These are phyloP conservation scores for Dactylorhiza incarnata DNA, from an alignment of 106 monocot genomes.

Conservation along the genomic window DNA sequence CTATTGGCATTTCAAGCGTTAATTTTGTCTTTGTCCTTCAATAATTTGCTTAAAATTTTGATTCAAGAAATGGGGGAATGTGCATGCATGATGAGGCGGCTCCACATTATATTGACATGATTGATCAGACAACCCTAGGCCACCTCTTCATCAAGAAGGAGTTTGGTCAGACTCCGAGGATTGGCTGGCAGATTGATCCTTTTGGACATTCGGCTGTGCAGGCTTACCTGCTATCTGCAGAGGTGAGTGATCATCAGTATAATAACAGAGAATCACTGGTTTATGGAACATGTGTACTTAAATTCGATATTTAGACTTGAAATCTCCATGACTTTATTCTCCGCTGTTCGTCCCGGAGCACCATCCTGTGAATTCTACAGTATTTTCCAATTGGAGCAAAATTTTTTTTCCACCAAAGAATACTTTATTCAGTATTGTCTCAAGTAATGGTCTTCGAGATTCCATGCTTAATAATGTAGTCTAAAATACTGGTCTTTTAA, in stretches of 20 bases:
- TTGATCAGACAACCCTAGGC: slow-evolving; percentile 92
- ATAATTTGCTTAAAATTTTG: neutral
- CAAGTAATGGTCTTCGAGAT: too few relatives aligned
- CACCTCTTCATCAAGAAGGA: slow-evolving; percentile 76
- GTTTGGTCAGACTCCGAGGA: slow-evolving; percentile 66
- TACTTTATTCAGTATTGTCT: too few relatives aligned
- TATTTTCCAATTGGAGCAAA: too few relatives aligned
- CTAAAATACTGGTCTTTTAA: too few relatives aligned
- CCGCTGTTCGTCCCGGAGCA: too few relatives aligned
- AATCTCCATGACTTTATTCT: too few relatives aligned
- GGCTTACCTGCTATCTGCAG: slow-evolving; percentile 77
- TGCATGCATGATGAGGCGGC: slow-evolving; percentile 98
- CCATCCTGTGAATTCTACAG: too few relatives aligned
- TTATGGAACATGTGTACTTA: too few relatives aligned
- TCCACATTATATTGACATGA: slow-evolving; percentile 91
- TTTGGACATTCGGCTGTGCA: slow-evolving; percentile 97
- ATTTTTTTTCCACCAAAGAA: too few relatives aligned
- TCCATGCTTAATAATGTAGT: too few relatives aligned
- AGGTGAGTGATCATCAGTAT: slow-evolving; percentile 30
- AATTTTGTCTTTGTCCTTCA: neutral
- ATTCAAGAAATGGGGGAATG: slow-evolving; percentile 85
- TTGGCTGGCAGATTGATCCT: slow-evolving; percentile 97
- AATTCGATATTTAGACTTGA: too few relatives aligned
- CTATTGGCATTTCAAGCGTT: neutral
- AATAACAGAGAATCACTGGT: too few relatives aligned